These are phyloP conservation scores for Penicillium longicatenatum DNA, from an alignment of 495 filamentous ascomycete species.

Conservation along the genomic window DNA sequence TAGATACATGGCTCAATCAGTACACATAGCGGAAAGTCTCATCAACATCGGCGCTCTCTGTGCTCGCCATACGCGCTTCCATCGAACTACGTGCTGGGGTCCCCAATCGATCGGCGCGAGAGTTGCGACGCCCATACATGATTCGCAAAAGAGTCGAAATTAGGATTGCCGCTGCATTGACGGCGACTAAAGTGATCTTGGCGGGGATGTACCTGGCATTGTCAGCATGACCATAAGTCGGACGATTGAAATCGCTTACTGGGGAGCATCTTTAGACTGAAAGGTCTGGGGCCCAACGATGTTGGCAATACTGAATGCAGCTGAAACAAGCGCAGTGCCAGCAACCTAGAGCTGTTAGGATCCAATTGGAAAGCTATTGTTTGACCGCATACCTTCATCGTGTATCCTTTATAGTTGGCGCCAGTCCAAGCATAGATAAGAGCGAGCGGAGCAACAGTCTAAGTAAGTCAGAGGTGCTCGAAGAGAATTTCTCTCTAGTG, in stretches of 20 bases:
- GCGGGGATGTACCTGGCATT: constrained; percentile 47
- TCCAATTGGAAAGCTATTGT: not conserved
- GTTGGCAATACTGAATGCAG: constrained; percentile 54
- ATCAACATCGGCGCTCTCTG: constrained; percentile 10
- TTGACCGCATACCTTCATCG: constrained; percentile 38
- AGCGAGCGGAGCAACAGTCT: constrained; percentile 40
- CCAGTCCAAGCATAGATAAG: constrained; percentile 51
- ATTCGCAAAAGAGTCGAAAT: constrained; percentile 39
- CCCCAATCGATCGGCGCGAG: constrained; percentile 21
- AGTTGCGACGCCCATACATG: constrained; percentile 39
- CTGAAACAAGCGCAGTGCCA: constrained; percentile 41
- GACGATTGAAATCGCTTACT: constrained; percentile 16
- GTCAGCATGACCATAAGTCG: not conserved
- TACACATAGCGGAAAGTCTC: constrained; percentile 34
- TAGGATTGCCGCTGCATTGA: constrained; percentile 43
- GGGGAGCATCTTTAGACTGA: constrained; percentile 50
- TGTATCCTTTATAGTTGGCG: constrained; percentile 49
- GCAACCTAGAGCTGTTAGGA: constrained; percentile 16
- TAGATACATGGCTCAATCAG: not conserved
- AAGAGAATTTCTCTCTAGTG: no score
- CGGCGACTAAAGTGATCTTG: constrained; percentile 59
- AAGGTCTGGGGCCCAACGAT: constrained; percentile 64
- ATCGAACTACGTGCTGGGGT: constrained; percentile 21
- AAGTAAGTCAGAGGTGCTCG: constrained; percentile 3
- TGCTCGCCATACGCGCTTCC: constrained; percentile 14